Evolutionary conservation across 371 early-diverging fungal genomes (phyloP), one percentile per base, ranked within the genome.

Genomic region (Mortierella sp.): DNA sequence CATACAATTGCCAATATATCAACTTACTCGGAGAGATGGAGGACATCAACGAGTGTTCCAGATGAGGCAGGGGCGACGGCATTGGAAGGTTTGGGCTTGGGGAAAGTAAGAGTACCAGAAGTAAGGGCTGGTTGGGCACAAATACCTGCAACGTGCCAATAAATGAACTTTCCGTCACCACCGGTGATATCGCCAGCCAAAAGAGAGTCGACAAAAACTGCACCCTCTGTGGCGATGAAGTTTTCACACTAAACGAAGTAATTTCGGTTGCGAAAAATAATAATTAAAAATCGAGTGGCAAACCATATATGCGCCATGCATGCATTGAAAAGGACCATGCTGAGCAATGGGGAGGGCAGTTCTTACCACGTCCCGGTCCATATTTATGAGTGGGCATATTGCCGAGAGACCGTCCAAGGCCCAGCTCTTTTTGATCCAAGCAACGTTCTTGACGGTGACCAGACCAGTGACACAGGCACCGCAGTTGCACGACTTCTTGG

Each of bases 21-120:
- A n/a, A 77, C 84, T 13, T 84, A 84, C 88, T 94, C 93, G 38
- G 92, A 91, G 48, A 94, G 72, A 38, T 93, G 94, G n/a, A 94
- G 78, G 13, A 93, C 90, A 45, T 88, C 91, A 24, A 92, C 82
- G 38, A 83, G 83, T 44, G 83, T 76, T 50, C 88, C 88, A 14
- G 85, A 88, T 10, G 85, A 88, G 42, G 89, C 34, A 3, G 77
- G 77, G 3, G 65, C 14, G 19, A 80, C 75, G 34, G 76, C 72
- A 38, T 82, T 76, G 34, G 57, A 74, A 24, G 93, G 92, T 72
- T 89, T 91, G 21, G 88, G 75, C 75, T 91, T 92, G n/a, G 92
- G 92, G 82, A 93, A 92, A 6, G 88, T 75, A 34, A 92, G 80
- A 2, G 73, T 58, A 58, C 86, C 86, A 19, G 86, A 86, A 16